phyloP scores from a whole-genome alignment of 1,284 basidiomycete genomes.

The Leccinum insolens region DNA sequence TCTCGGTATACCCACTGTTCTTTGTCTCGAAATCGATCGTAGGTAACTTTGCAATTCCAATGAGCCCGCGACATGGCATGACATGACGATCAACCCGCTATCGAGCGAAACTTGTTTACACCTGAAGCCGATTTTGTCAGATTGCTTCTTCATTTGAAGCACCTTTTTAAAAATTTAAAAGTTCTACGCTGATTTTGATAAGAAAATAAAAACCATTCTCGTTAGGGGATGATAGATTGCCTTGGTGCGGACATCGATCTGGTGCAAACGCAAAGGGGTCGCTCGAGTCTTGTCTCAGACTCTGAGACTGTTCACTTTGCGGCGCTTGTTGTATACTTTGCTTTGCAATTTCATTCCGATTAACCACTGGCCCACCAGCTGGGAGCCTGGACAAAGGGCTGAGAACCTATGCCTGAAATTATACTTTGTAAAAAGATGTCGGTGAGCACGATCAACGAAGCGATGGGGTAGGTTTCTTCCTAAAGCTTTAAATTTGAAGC shows the following conservation, averaged over 20 bases:
- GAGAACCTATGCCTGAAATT: constrained; percentile 2
- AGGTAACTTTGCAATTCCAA: constrained; percentile 90
- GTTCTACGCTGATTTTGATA: constrained; percentile 42
- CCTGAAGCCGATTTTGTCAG: constrained; percentile 73
- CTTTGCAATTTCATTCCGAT: constrained; percentile 33
- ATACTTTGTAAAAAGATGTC: constrained; percentile 89
- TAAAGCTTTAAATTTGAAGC: constrained; percentile 67
- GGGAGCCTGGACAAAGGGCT: neutral
- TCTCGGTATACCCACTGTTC: constrained; percentile 56
- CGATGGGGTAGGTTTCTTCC: constrained; percentile 72
- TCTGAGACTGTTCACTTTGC: constrained; percentile 61
- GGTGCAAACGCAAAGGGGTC: constrained; percentile 81
- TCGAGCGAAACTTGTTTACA: constrained; percentile 44
- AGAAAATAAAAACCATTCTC: neutral
- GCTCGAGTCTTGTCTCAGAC: constrained; percentile 89
- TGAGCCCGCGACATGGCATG: constrained; percentile 44
- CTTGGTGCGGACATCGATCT: constrained; percentile 66
- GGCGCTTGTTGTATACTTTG: constrained; percentile 59
- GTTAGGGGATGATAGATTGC: constrained; percentile 80
- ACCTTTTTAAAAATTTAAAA: constrained; percentile 50
- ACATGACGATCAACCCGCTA: constrained; percentile 2
- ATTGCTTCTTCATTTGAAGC: constrained; percentile 69
- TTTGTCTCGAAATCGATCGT: constrained; percentile 81
- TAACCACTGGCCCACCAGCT: too few relatives aligned
- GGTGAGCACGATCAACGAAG: constrained; percentile 77